These are phyloP conservation scores for Chaetomidium leptoderma DNA, from an alignment of 495 filamentous ascomycete species.

Conservation along the genomic window DNA sequence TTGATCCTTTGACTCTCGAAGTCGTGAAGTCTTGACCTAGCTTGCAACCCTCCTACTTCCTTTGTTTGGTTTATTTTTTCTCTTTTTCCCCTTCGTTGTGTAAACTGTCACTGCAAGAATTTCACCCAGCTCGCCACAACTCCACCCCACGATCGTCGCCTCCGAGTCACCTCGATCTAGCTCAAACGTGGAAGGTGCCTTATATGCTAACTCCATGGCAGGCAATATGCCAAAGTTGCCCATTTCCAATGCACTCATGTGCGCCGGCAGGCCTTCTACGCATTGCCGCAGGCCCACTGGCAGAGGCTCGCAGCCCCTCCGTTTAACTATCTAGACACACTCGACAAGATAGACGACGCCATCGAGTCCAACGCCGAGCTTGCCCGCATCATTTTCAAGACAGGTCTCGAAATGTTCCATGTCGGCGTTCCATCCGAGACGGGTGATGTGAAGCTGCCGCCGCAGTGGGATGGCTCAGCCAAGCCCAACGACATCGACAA, in stretches of 20 bases:
- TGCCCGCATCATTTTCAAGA: constrained; percentile 65
- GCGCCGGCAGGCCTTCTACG: constrained; percentile 84
- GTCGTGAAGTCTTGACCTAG: too few relatives aligned
- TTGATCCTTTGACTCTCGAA: too few relatives aligned
- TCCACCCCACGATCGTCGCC: background rate
- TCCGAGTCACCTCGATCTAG: too few relatives aligned
- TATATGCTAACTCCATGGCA: constrained; percentile 31
- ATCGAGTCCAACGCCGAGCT: constrained; percentile 87
- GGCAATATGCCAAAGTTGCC: constrained; percentile 76
- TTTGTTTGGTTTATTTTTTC: too few relatives aligned
- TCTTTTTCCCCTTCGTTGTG: too few relatives aligned
- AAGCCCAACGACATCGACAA: constrained; percentile 76
- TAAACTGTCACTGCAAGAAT: too few relatives aligned
- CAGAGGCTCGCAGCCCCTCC: constrained; percentile 71
- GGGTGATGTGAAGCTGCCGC: constrained; percentile 25
- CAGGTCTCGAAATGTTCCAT: constrained; percentile 63
- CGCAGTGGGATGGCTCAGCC: constrained; percentile 61
- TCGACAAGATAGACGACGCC: constrained; percentile 75
- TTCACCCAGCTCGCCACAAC: background rate
- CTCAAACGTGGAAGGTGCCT: too few relatives aligned
- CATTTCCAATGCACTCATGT: constrained; percentile 86
- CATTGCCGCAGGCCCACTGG: constrained; percentile 78
- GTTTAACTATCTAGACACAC: constrained; percentile 72
- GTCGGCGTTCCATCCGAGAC: constrained; percentile 26
- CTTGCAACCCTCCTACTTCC: too few relatives aligned